Evolutionary conservation across 352 stramenopile genomes (phyloP).

Genomic region (Pythium folliculosum): DNA sequence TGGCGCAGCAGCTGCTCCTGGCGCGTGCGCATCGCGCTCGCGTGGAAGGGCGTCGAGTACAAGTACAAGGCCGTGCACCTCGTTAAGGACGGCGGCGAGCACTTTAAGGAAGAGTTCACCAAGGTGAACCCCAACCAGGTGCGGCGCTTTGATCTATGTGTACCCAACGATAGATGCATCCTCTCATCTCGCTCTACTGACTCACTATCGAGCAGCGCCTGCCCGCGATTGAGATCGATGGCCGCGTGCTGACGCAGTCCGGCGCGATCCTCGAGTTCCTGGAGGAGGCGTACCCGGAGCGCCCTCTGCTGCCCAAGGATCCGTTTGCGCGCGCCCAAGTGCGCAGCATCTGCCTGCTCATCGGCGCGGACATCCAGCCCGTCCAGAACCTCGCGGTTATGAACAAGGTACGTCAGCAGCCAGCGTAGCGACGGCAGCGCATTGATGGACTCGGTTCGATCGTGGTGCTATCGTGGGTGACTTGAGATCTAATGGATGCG

Average conservation of each 20-base stretch:
- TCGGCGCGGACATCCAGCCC: slow-evolving; percentile 91
- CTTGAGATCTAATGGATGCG: neutral
- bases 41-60: slow-evolving; percentile 86
- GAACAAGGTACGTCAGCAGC: slow-evolving; percentile 43
- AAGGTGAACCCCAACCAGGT: slow-evolving; percentile 75
- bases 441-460: neutral
- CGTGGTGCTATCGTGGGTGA: too few species aligned
- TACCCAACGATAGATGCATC: too few species aligned
- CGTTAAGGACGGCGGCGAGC: slow-evolving; percentile 53
- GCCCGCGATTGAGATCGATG: slow-evolving; percentile 82
- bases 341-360: slow-evolving; percentile 88
- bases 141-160: neutral
- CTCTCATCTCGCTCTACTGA: neutral
- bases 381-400: slow-evolving; percentile 89
- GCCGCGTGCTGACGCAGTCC: slow-evolving; percentile 75
- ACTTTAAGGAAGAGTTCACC: slow-evolving; percentile 52
- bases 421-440: neutral
- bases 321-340: slow-evolving; percentile 67
- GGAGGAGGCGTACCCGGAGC: slow-evolving; percentile 77
- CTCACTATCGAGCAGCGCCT: slow-evolving; percentile 40
- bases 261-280: slow-evolving; percentile 94
- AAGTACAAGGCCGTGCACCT: slow-evolving; percentile 81
- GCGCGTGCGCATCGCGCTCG: slow-evolving; percentile 88
- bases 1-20: slow-evolving; percentile 90
- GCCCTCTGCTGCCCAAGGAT: slow-evolving; percentile 75